Percentiles rank a stretch among this genome's conserved stretches.
Conservation (phyloP, 345 rosid species). For the Erucastrum elatum region DNA sequence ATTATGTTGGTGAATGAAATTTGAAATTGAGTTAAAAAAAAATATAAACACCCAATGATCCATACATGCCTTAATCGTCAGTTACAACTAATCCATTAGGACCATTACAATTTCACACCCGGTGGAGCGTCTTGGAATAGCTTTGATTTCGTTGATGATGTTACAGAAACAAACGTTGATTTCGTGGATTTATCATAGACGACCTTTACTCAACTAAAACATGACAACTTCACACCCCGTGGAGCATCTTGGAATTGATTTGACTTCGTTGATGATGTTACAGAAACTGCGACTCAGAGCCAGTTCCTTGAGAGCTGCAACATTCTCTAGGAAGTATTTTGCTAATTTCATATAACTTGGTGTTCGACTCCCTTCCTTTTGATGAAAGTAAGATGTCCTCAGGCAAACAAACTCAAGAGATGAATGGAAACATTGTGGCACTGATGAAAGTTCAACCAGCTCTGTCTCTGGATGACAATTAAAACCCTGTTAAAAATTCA, state of each 20-base stretch:
- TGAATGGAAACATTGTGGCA: conserved; percentile 8
- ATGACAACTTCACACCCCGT: neutral
- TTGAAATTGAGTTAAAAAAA: too few relatives aligned
- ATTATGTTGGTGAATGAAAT: too few relatives aligned
- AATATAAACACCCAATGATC: too few relatives aligned
- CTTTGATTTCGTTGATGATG: too few relatives aligned
- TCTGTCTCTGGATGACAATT: neutral
- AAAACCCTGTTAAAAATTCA: too few relatives aligned
- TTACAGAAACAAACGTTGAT: too few relatives aligned
- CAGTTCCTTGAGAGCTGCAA: conserved; percentile 11
- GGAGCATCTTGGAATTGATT: conserved; percentile 17
- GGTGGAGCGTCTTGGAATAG: too few relatives aligned
- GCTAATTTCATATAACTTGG: conserved; percentile 22
- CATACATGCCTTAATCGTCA: too few relatives aligned
- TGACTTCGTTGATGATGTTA: conserved; percentile 16
- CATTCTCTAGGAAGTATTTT: conserved; percentile 25
- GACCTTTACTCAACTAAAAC: too few relatives aligned
- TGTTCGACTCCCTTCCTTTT: conserved; percentile 12
- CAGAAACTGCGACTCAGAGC: conserved; percentile 14
- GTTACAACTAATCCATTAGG: neutral
- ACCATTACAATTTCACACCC: neutral
- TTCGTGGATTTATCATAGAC: too few relatives aligned
- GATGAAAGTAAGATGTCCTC: neutral
- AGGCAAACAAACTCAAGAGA: conserved; percentile 25
- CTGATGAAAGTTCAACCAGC: neutral